Conservation (phyloP, 2,329 filamentous ascomycete species). For the Beauveria medogensis region DNA sequence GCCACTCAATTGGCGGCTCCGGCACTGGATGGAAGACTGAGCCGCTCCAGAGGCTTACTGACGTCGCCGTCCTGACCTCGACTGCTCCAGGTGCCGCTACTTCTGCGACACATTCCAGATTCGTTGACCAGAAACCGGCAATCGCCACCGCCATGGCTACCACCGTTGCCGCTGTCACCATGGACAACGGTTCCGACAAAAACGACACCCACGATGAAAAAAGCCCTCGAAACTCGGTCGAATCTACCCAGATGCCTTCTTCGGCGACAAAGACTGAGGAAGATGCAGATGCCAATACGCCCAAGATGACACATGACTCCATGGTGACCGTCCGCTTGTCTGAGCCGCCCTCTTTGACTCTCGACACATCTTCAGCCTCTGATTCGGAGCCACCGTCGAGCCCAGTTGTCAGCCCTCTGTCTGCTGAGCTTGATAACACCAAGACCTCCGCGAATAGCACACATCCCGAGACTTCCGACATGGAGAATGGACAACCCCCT, state of each 20-base stretch:
- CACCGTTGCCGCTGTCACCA: not conserved
- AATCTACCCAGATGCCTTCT: constrained; percentile 13
- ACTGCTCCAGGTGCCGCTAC: not conserved
- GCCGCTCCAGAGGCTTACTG: not conserved
- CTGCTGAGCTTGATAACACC: constrained; percentile 6
- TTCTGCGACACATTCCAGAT: constrained; percentile 2
- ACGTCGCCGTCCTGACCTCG: not conserved
- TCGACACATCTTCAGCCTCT: constrained; percentile 35
- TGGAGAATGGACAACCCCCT: constrained; percentile 14
- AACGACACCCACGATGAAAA: not conserved
- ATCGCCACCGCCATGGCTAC: constrained; percentile 5
- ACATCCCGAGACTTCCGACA: constrained; percentile 21
- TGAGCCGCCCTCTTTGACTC: constrained; percentile 46
- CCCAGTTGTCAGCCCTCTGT: not conserved
- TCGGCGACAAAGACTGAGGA: not conserved
- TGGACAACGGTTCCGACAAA: not conserved
- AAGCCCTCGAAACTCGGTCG: not conserved
- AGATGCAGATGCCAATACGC: constrained; percentile 23
- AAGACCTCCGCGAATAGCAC: constrained; percentile 20
- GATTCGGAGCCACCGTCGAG: constrained; percentile 6
- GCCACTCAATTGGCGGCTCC: constrained; percentile 10
- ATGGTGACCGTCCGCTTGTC: constrained; percentile 73
- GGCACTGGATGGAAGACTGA: constrained; percentile 9
- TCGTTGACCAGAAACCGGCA: not conserved
- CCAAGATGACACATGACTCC: constrained; percentile 51